Evolutionary conservation across 106 monocot genomes (phyloP), one percentile per base, ranked within the genome.

Genomic region (Gastrodia elata): DNA sequence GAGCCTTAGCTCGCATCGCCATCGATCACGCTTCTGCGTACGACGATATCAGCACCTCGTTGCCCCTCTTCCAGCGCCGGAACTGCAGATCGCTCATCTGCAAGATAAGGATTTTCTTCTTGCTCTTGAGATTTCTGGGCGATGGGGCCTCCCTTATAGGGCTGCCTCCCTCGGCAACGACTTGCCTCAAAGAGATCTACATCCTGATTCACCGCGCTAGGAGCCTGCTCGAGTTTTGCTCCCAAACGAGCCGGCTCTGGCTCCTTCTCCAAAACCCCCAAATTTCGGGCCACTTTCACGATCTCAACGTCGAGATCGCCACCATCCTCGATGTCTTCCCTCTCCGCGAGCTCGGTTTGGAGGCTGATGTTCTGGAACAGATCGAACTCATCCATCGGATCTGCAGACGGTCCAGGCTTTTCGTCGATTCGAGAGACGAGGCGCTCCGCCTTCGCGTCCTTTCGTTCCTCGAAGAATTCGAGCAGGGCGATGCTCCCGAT

Each of bases 301-400:
- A 92, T 39, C 76, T 97, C 73, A 80, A 71, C 52, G 72, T 73
- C 34, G 92, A 97, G 75, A 75, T 97, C 39, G 81, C 87, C 67
- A 92, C 90, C 5, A 77, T 97, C 14, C 77, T 92, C 46, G 96
- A 97, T 73, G 92, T 97, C 40, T 71, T 97, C 75, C 90, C 96
- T 15, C 35, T 86, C 28, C 38, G 44, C 14, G 52, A 70, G 8
- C 75, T 92, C 69, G 5, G 40, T 32, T 69, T 92, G 22, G 18
- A 77, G 7, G 27, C 25, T 4, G 96, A 97, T 44, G 82, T 83
- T 13, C 20, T 46, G 24, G 92, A 90, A 57, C 84, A 83, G 32
- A 28, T 90, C 70, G 79, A 83, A 58, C 82, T 90, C 3, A 82
- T 93, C 26, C 77, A 76, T 16, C 41, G 67, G 36, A 85, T 83